These are phyloP conservation scores for Dipteronia dyeriana DNA, from an alignment of 345 rosid genomes.

Conservation along the genomic window DNA sequence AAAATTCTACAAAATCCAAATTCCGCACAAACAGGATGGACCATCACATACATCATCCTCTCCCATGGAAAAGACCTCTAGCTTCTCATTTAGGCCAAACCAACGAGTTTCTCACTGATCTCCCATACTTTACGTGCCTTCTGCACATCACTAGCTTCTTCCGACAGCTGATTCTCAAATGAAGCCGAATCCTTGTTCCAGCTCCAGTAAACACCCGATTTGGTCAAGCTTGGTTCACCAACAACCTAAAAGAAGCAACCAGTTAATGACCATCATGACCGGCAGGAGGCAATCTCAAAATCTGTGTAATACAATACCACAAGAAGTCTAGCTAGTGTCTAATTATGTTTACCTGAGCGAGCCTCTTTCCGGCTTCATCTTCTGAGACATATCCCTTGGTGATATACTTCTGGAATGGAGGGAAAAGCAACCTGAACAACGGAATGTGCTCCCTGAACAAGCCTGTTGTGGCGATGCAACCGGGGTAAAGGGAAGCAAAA, in stretches of 20 bases:
- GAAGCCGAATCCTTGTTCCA: slow-evolving; percentile 97
- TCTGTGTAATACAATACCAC: neutral
- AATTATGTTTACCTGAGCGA: slow-evolving; percentile 65
- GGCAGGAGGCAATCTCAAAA: neutral
- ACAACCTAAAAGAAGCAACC: slow-evolving; percentile 57
- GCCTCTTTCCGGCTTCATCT: slow-evolving; percentile 90
- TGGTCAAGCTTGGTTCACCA: slow-evolving; percentile 81
- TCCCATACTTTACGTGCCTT: slow-evolving; percentile 98
- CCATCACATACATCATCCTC: slow-evolving; percentile 23
- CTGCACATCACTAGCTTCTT: slow-evolving; percentile 83
- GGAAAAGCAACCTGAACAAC: slow-evolving; percentile 81
- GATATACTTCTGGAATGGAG: slow-evolving; percentile 97
- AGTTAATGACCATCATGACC: neutral
- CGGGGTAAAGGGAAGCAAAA: slow-evolving; percentile 93
- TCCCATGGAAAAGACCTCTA: slow-evolving; percentile 21
- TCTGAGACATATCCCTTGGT: slow-evolving; percentile 96
- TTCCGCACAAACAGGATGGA: neutral
- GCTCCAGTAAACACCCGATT: slow-evolving; percentile 97
- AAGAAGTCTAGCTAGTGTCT: neutral
- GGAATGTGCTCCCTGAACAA: slow-evolving; percentile 97
- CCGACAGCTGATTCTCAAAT: slow-evolving; percentile 88
- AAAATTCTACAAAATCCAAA: slow-evolving; percentile 28
- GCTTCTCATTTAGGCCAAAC: slow-evolving; percentile 55
- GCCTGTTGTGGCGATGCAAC: slow-evolving; percentile 98
- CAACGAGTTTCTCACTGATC: slow-evolving; percentile 93